A percentile compares a stretch with the other conserved stretches of the same genome.
Conservation (phyloP, 768 basidiomycete genomes). For the Macrolepiota fuliginosa region DNA sequence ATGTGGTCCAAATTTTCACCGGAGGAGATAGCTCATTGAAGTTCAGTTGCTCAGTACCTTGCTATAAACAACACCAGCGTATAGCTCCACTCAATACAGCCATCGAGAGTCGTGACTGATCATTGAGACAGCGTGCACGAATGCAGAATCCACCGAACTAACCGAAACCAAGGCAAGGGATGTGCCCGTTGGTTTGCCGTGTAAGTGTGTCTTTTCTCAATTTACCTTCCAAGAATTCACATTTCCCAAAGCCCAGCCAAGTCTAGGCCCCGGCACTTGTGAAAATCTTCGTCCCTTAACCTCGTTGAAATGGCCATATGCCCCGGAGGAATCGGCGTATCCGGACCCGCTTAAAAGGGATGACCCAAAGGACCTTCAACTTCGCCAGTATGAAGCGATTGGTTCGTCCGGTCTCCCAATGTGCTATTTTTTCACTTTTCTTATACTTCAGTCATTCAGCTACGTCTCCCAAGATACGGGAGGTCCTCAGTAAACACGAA, state of each 20-base stretch:
- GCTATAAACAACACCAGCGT: slow-evolving; percentile 81
- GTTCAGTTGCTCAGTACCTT: slow-evolving; percentile 73
- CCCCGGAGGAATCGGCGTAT: slow-evolving; percentile 76
- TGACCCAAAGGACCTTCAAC: slow-evolving; percentile 76
- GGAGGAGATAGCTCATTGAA: not conserved
- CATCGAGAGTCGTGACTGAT: not conserved
- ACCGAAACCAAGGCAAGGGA: too few species aligned
- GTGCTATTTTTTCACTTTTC: not conserved
- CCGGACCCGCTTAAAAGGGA: slow-evolving; percentile 83
- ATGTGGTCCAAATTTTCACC: slow-evolving; percentile 21
- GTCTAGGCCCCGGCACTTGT: not conserved
- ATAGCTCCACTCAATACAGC: not conserved
- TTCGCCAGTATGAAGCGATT: slow-evolving; percentile 77
- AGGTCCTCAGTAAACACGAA: slow-evolving; percentile 47
- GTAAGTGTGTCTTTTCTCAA: too few species aligned
- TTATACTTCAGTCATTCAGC: slow-evolving; percentile 38
- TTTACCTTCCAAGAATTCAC: too few species aligned
- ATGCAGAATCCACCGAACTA: not conserved
- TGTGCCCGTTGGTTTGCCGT: not conserved
- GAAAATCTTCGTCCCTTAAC: slow-evolving; percentile 58
- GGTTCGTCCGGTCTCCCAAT: slow-evolving; percentile 41
- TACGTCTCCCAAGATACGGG: slow-evolving; percentile 63
- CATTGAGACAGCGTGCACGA: slow-evolving; percentile 15
- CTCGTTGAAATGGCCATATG: slow-evolving; percentile 81
- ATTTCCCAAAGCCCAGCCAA: not conserved